Percentiles rank a stretch among this genome's conserved stretches.
Evolutionary conservation across 139 green algal species (phyloP).

Genomic region (Ettlia oleoabundans): DNA sequence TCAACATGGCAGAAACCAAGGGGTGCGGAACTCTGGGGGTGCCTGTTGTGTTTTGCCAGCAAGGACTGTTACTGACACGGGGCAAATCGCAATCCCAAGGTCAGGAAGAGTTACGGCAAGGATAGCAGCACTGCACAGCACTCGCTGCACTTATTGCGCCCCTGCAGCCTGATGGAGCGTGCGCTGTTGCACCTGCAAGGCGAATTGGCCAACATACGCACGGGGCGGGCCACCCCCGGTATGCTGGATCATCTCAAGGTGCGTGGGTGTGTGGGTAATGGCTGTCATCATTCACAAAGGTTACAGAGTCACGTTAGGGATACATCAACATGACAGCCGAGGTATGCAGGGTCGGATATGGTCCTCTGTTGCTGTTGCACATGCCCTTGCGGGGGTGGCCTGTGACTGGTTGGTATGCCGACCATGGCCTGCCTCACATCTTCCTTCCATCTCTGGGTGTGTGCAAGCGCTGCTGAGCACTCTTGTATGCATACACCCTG

Average conservation of each 20-base stretch:
- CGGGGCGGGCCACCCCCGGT: slow-evolving; percentile 73
- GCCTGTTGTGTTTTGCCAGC: too few species aligned
- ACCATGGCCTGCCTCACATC: background rate
- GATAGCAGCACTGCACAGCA: too few species aligned
- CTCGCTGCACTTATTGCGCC: background rate
- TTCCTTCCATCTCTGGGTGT: background rate
- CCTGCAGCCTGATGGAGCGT: slow-evolving; percentile 52
- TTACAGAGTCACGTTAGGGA: too few species aligned
- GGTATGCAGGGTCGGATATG: background rate
- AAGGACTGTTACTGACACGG: background rate
- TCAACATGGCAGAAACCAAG: slow-evolving; percentile 13
- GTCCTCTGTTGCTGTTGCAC: background rate
- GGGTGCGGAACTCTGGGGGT: background rate
- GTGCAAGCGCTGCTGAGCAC: background rate
- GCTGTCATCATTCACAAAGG: too few species aligned
- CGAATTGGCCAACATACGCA: slow-evolving; percentile 71
- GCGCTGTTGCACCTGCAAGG: slow-evolving; percentile 62
- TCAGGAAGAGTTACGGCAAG: background rate
- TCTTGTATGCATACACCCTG: background rate
- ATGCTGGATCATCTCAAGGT: slow-evolving; percentile 77
- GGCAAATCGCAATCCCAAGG: background rate
- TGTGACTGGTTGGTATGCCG: too few species aligned
- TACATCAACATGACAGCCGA: background rate
- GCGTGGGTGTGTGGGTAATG: too few species aligned
- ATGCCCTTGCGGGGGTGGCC: too few species aligned